phyloP scores from a whole-genome alignment of 2,329 filamentous ascomycete species.

The Fusarium musae region DNA sequence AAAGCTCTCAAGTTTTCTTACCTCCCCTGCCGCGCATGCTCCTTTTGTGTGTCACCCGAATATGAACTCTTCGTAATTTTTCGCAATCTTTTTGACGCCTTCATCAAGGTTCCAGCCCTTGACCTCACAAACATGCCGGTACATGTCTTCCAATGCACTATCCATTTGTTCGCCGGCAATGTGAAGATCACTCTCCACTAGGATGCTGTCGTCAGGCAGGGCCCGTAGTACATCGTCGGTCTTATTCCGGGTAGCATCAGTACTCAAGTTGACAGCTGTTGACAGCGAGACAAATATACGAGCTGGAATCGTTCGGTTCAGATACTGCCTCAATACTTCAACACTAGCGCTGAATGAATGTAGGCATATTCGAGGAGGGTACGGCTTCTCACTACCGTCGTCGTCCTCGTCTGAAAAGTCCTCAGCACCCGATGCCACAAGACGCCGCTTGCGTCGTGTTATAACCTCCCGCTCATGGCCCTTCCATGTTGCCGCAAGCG shows the following conservation, averaged over 20 bases:
- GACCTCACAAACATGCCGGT: slow-evolving; percentile 78
- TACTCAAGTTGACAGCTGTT: slow-evolving; percentile 79
- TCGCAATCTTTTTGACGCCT: slow-evolving; percentile 73
- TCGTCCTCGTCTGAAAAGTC: slow-evolving; percentile 54
- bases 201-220: slow-evolving; percentile 80
- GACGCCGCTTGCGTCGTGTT: slow-evolving; percentile 67
- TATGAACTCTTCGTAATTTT: slow-evolving; percentile 83
- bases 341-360: slow-evolving; percentile 89
- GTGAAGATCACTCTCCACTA: slow-evolving; percentile 93
- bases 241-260: slow-evolving; percentile 56
- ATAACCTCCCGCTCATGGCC: slow-evolving; percentile 72
- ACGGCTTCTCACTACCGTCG: slow-evolving; percentile 63
- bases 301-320: slow-evolving; percentile 76
- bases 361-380: slow-evolving; percentile 88
- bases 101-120: slow-evolving; percentile 82
- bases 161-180: slow-evolving; percentile 86
- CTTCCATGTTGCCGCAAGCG: slow-evolving; percentile 73
- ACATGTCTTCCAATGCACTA: slow-evolving; percentile 76
- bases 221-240: slow-evolving; percentile 74
- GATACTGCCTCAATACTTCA: slow-evolving; percentile 81
- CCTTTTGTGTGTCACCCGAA: slow-evolving; percentile 62
- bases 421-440: slow-evolving; percentile 60
- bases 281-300: slow-evolving; percentile 92
- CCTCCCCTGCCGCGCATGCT: not conserved
- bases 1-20: too few relatives aligned